A percentile compares a stretch with the other conserved stretches of the same genome.
These are phyloP conservation scores for Exserohilum turcica DNA, from an alignment of 2,329 filamentous ascomycete species.

Conservation along the genomic window DNA sequence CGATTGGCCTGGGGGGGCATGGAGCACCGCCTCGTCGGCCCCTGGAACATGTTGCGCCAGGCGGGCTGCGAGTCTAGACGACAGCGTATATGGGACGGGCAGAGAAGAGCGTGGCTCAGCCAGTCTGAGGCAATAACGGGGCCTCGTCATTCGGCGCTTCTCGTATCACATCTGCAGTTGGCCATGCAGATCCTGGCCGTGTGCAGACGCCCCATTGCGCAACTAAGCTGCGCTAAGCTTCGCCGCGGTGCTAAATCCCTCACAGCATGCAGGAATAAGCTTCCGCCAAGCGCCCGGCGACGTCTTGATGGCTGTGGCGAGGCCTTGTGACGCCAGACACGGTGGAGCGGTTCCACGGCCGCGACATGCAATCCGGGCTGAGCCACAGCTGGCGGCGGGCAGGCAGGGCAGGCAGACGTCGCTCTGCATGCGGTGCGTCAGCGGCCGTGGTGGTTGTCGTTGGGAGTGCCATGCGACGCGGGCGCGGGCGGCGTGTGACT, in stretches of 20 bases:
- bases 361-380: too few relatives aligned
- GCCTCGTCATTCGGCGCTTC: slow-evolving; percentile 7
- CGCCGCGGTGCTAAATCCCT: slow-evolving; percentile 31
- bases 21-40: slow-evolving; percentile 23
- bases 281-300: slow-evolving; percentile 25
- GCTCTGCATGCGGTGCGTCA: too few relatives aligned
- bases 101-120: slow-evolving; percentile 19
- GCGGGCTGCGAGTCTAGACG: not conserved
- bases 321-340: not conserved
- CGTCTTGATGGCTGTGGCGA: slow-evolving; percentile 27
- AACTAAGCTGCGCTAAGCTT: slow-evolving; percentile 35
- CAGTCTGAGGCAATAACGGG: not conserved
- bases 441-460: too few relatives aligned
- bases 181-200: slow-evolving; percentile 13
- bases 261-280: slow-evolving; percentile 33
- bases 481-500: too few relatives aligned
- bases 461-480: too few relatives aligned
- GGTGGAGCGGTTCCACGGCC: not conserved
- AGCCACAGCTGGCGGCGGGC: too few relatives aligned
- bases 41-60: slow-evolving; percentile 1
- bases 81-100: slow-evolving; percentile 8
- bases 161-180: slow-evolving; percentile 13
- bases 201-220: slow-evolving; percentile 15
- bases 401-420: too few relatives aligned
- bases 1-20: slow-evolving; percentile 18